Percentiles rank a stretch among this genome's conserved stretches.
These are phyloP conservation scores for Calonectria pseudoreteaudii DNA, from an alignment of 2,329 filamentous ascomycete genomes.

Conservation along the genomic window DNA sequence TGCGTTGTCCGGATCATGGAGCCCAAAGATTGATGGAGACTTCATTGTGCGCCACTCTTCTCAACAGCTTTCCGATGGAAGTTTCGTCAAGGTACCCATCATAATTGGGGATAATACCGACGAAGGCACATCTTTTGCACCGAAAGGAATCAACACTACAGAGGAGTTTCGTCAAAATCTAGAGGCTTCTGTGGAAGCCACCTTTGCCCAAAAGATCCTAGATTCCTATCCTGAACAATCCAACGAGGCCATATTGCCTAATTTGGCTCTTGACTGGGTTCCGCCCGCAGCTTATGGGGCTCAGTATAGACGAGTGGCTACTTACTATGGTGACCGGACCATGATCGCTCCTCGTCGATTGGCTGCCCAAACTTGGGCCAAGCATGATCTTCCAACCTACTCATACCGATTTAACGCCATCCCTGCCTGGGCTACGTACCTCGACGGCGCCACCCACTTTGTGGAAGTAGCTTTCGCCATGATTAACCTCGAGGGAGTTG, in stretches of 20 bases:
- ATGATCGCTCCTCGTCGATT: constrained; percentile 24
- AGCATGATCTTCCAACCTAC: constrained; percentile 41
- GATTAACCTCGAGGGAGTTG: constrained; percentile 25
- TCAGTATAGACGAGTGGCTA: constrained; percentile 25
- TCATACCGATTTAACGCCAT: constrained; percentile 27
- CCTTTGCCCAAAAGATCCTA: not conserved
- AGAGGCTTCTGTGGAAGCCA: not conserved
- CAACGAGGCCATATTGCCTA: constrained; percentile 15
- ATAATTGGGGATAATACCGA: constrained; percentile 24
- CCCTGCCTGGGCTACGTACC: constrained; percentile 25
- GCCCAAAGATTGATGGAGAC: constrained; percentile 26
- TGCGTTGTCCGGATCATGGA: constrained; percentile 16
- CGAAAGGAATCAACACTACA: constrained; percentile 22
- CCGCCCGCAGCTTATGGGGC: constrained; percentile 13
- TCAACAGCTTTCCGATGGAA: constrained; percentile 9
- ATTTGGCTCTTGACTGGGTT: constrained; percentile 15
- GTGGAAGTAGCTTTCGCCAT: constrained; percentile 28
- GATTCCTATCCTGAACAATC: not conserved
- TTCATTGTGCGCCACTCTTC: constrained; percentile 18
- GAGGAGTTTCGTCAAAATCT: constrained; percentile 6
- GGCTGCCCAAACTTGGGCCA: constrained; percentile 23
- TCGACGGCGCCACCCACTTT: constrained; percentile 24
- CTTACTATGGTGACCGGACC: constrained; percentile 24
- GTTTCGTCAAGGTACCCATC: constrained; percentile 29
- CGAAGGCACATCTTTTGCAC: constrained; percentile 27